phyloP scores from a whole-genome alignment of 78 protist species.

The Bodo saltans region DNA sequence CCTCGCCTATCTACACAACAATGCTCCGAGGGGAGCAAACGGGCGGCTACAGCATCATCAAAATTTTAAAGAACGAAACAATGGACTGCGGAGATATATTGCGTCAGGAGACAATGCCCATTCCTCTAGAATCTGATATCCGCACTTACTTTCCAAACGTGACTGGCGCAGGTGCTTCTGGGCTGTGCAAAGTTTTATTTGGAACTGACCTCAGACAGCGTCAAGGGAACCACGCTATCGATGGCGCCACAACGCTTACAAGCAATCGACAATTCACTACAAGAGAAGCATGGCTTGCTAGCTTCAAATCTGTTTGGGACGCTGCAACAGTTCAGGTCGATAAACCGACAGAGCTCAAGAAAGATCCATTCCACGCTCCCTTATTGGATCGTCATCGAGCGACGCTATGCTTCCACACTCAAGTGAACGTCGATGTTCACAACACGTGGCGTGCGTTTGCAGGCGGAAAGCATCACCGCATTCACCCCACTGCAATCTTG shows the following conservation, averaged over 20 bases:
- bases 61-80: slow-evolving; percentile 20
- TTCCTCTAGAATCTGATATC: not conserved
- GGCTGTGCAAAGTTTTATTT: no score
- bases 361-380: not conserved
- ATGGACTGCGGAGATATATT: slow-evolving; percentile 24
- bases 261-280: no score
- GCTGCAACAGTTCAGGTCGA: no score
- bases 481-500: not conserved
- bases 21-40: slow-evolving; percentile 40
- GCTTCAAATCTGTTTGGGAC: no score
- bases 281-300: no score
- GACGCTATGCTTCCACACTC: no score
- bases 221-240: no score
- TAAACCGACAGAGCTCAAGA: no score
- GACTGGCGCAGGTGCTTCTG: not conserved
- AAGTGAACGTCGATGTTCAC: not conserved
- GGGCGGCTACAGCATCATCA: slow-evolving; percentile 57
- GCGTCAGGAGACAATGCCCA: not conserved
- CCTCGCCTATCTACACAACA: slow-evolving; percentile 61
- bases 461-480: no score
- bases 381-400: no score
- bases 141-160: not conserved
- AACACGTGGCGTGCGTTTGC: slow-evolving; percentile 27
- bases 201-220: no score
- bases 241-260: no score